Evolutionary conservation across 345 rosid genomes (phyloP).

Genomic region (Pugionium dolabratum): DNA sequence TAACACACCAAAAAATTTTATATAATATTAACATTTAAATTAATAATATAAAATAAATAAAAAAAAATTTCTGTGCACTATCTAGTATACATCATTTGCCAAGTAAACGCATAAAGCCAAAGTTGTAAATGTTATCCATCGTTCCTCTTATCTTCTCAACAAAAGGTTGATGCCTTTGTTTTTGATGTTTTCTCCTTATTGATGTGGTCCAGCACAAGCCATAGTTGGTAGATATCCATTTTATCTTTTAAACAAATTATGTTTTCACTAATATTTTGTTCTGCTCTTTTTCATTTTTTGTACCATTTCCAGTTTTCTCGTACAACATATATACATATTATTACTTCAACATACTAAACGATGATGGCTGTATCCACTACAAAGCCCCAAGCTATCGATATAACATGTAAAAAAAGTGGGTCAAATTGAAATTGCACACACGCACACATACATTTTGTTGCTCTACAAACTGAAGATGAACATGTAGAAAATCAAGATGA

Average conservation of each 20-base stretch:
- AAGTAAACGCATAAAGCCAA: conserved; percentile 33
- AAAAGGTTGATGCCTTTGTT: conserved; percentile 39
- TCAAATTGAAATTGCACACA: background rate
- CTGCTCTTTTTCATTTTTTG: conserved; percentile 1
- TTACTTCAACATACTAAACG: background rate
- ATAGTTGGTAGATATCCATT: conserved; percentile 30
- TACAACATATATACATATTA: background rate
- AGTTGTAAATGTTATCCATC: conserved; percentile 32
- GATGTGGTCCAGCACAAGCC: conserved; percentile 39
- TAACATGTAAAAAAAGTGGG: background rate
- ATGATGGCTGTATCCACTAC: background rate
- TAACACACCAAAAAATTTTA: too few relatives aligned
- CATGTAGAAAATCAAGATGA: background rate
- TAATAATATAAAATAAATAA: too few relatives aligned
- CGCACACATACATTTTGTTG: background rate
- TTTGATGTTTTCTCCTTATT: conserved; percentile 35
- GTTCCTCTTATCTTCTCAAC: conserved; percentile 38
- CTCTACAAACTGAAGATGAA: conserved; percentile 1
- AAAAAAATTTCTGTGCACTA: too few relatives aligned
- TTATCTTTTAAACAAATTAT: background rate
- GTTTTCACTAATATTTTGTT: background rate
- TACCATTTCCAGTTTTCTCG: background rate
- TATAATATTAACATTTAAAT: too few relatives aligned
- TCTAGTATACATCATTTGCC: conserved; percentile 21
- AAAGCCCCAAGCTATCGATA: background rate